Conservation (phyloP, 495 filamentous ascomycete species). For the Xylaria venustula region DNA sequence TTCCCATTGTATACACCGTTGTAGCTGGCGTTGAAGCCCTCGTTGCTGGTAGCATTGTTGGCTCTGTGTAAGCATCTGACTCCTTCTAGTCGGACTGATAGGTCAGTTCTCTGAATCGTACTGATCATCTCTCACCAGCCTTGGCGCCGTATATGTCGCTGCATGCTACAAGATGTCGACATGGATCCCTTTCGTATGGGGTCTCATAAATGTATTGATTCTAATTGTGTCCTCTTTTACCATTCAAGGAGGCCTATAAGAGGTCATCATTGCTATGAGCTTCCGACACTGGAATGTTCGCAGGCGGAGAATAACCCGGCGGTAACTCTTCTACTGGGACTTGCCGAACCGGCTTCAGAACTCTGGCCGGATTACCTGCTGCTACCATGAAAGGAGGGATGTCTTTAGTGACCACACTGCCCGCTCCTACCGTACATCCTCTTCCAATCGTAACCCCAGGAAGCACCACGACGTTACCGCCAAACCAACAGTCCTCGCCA, state of each 20-base stretch:
- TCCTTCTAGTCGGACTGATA: neutral
- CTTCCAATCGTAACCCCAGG: conserved; percentile 83
- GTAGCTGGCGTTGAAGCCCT: conserved; percentile 79
- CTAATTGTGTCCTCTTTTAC: conserved; percentile 91
- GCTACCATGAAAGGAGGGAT: conserved; percentile 63
- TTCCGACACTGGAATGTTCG: conserved; percentile 12
- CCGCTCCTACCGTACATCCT: conserved; percentile 68
- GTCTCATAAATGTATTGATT: conserved; percentile 84
- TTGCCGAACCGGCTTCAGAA: conserved; percentile 41
- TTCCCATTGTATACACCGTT: conserved; percentile 71
- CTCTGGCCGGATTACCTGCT: conserved; percentile 65
- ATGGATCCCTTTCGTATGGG: conserved; percentile 96
- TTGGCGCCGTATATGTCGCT: conserved; percentile 83
- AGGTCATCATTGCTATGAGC: neutral
- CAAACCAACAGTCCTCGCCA: conserved; percentile 89
- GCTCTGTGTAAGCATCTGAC: conserved; percentile 64
- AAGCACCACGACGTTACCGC: conserved; percentile 70
- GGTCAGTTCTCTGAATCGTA: neutral
- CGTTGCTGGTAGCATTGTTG: conserved; percentile 84
- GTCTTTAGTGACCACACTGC: conserved; percentile 85
- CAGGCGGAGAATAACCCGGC: conserved; percentile 9
- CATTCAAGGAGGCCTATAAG: conserved; percentile 88
- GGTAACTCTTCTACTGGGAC: conserved; percentile 10
- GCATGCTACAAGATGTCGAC: conserved; percentile 94
- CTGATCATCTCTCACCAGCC: conserved; percentile 49